phyloP scores from a whole-genome alignment of 805 yeast species.

The Wickerhamomyces tratensis region DNA sequence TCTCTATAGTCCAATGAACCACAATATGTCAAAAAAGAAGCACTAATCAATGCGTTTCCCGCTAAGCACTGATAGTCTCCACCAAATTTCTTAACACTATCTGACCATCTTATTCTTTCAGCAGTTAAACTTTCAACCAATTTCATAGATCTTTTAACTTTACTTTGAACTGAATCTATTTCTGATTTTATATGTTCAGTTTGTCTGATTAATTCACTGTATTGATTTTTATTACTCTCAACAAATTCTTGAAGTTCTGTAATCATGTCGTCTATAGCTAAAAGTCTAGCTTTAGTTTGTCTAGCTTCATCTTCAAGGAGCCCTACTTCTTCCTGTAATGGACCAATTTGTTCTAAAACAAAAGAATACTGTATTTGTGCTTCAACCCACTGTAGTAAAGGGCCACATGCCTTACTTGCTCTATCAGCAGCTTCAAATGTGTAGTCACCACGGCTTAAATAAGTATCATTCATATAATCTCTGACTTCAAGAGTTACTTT shows the following conservation, averaged over 20 bases:
- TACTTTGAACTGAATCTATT: slow-evolving; percentile 50
- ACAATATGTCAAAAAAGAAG: slow-evolving; percentile 51
- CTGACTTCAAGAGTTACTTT: slow-evolving; percentile 49
- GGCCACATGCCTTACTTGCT: slow-evolving; percentile 95
- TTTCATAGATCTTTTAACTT: slow-evolving; percentile 50
- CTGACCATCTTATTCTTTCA: slow-evolving; percentile 73
- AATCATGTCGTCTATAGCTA: slow-evolving; percentile 78
- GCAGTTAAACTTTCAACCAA: slow-evolving; percentile 53
- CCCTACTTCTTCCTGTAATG: slow-evolving; percentile 58
- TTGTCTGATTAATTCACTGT: slow-evolving; percentile 69
- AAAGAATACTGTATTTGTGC: slow-evolving; percentile 79
- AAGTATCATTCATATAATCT: slow-evolving; percentile 44
- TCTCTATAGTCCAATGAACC: slow-evolving; percentile 46
- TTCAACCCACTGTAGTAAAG: slow-evolving; percentile 76
- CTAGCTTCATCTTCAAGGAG: slow-evolving; percentile 48
- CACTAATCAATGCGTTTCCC: slow-evolving; percentile 58
- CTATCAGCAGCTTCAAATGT: slow-evolving; percentile 68
- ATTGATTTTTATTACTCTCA: slow-evolving; percentile 53
- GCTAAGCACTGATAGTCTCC: slow-evolving; percentile 33
- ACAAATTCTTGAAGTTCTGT: slow-evolving; percentile 62
- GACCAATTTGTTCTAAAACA: slow-evolving; percentile 63
- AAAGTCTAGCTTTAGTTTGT: slow-evolving; percentile 56
- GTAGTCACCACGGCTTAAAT: slow-evolving; percentile 53
- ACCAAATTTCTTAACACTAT: slow-evolving; percentile 41
- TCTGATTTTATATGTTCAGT: slow-evolving; percentile 67